Evolutionary conservation across 352 stramenopile genomes (phyloP), one percentile per base, ranked within the genome.

Genomic region (Globisporangium carolinianum): DNA sequence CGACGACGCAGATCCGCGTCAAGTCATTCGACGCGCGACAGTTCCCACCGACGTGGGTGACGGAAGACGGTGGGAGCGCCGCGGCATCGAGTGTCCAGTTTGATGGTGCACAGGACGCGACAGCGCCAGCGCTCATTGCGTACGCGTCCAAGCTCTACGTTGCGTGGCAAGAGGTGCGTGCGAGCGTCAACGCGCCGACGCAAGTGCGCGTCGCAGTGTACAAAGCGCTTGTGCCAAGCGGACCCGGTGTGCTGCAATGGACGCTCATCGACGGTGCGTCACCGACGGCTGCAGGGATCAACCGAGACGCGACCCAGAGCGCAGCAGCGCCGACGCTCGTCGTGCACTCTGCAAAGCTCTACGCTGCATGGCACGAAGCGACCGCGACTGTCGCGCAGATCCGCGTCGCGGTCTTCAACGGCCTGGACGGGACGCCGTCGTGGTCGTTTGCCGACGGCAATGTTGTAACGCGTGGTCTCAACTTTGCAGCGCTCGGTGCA

Each of bases 381-480:
- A 48, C 58, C 0, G 50, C 61, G 6, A 57, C 66, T 0, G 45
- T 54, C 6, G 58, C 68, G 6, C 76, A 88, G 38, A 74, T 87
- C 41, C 82, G 79, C 36, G 73, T 89, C 1, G 68, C 69, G 0
- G 64, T 88, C 15, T 91, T 68, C 42, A 86, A 81, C 55, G 61
- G 73, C 0, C 51, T 78, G 5, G 67, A 84, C 45, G 38, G 57
- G 3, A n/a, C 66, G 1, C 75, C 75, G 5, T 47, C 41, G 0
- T 91, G 81, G 81, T 53, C 52, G 0, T 89, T 87, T 67, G 65
- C 85, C 12, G 81, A 88, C 43, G 81, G 75, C 0, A 88, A 84
- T 15, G 51, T 54, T 6, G 69, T 58, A 1, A 37, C 58, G 0
- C 60, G 55, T 51, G 73, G 78, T 0, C 48, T 87, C 5, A 87